Conservation (phyloP, 2,329 filamentous ascomycete species). For the Monosporascus ibericus region DNA sequence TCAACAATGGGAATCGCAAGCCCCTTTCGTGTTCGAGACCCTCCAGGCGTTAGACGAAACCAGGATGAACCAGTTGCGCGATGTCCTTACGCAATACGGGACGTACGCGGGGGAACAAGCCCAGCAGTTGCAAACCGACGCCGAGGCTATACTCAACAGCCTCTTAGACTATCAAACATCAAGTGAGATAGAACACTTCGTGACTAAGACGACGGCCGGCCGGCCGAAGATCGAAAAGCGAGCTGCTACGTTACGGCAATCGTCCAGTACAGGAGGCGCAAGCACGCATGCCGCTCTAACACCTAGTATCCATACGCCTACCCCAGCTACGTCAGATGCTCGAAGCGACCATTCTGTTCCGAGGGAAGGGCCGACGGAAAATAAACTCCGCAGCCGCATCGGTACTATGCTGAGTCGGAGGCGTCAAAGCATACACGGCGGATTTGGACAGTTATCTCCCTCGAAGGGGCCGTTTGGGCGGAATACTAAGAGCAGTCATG, state of each 20-base stretch:
- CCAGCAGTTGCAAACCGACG: conserved; percentile 65
- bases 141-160: conserved; percentile 73
- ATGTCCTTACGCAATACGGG: conserved; percentile 85
- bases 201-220: conserved; percentile 36
- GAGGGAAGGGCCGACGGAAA: conserved; percentile 41
- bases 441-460: conserved; percentile 52
- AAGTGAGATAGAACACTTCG: conserved; percentile 77
- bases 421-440: conserved; percentile 59
- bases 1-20: conserved; percentile 87
- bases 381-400: conserved; percentile 55
- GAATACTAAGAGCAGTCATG: conserved; percentile 57
- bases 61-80: conserved; percentile 81
- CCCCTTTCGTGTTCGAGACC: conserved; percentile 89
- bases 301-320: conserved; percentile 19
- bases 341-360: conserved; percentile 40
- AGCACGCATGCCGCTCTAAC: conserved; percentile 23
- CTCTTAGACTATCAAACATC: conserved; percentile 82
- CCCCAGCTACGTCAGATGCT: conserved; percentile 31
- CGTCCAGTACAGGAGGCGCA: conserved; percentile 29
- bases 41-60: conserved; percentile 87
- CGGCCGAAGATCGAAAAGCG: conserved; percentile 38
- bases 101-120: conserved; percentile 88
- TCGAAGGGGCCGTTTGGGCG: conserved; percentile 57
- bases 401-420: conserved; percentile 64
- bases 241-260: conserved; percentile 32